Conservation (phyloP, 768 basidiomycete genomes). For the Russula olivacea region DNA sequence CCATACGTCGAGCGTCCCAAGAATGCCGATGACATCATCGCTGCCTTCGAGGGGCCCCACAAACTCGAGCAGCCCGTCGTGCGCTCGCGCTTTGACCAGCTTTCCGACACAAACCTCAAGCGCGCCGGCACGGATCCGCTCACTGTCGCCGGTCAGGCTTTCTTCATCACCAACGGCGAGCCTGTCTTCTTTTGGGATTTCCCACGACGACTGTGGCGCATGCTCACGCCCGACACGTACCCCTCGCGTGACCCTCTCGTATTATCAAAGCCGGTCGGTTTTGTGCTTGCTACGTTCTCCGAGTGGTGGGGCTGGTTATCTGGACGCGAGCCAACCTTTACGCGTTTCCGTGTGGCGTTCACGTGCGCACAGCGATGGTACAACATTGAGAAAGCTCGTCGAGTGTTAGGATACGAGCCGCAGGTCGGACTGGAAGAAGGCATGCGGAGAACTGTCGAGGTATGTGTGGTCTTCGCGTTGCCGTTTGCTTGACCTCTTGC, state of each 20-base stretch:
- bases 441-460: constrained; percentile 69
- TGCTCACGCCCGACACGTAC: constrained; percentile 37
- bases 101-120: constrained; percentile 53
- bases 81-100: constrained; percentile 78
- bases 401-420: constrained; percentile 92
- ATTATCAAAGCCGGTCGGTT: constrained; percentile 59
- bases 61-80: constrained; percentile 49
- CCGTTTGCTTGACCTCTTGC: neutral
- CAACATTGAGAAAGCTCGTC: constrained; percentile 89
- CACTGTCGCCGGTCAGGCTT: constrained; percentile 86
- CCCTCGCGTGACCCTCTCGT: constrained; percentile 49
- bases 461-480: constrained; percentile 34
- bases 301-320: constrained; percentile 70
- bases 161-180: constrained; percentile 97
- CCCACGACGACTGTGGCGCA: constrained; percentile 69
- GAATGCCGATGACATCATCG: constrained; percentile 51
- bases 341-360: constrained; percentile 75
- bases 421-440: constrained; percentile 86
- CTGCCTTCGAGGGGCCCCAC: constrained; percentile 47
- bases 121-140: constrained; percentile 51
- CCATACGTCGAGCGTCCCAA: constrained; percentile 63
- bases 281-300: constrained; percentile 61
- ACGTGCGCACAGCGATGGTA: constrained; percentile 78
- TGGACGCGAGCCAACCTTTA: constrained; percentile 82
- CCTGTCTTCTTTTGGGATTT: constrained; percentile 97